These are phyloP conservation scores for Cercospora sp. DNA, from an alignment of 2,329 filamentous ascomycete genomes.

Conservation along the genomic window DNA sequence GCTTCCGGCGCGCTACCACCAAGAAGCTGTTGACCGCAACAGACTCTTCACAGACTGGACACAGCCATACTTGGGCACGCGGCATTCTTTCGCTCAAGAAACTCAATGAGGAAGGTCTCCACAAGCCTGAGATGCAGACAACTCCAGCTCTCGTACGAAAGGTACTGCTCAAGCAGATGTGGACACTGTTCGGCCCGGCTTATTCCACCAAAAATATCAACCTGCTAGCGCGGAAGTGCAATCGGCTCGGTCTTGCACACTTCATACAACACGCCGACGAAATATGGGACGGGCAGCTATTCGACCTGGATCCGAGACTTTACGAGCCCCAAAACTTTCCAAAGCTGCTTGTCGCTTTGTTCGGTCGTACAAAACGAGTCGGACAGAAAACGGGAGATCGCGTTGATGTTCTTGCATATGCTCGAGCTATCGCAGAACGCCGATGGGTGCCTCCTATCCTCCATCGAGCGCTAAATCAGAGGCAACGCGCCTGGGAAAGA, in stretches of 20 bases:
- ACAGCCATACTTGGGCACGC: constrained; percentile 33
- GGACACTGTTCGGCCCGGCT: constrained; percentile 40
- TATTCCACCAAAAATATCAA: constrained; percentile 29
- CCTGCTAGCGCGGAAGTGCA: constrained; percentile 21
- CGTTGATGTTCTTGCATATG: constrained; percentile 31
- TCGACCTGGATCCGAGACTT: constrained; percentile 21
- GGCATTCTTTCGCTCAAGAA: constrained; percentile 35
- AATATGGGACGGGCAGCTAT: constrained; percentile 29
- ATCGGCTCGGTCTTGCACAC: constrained; percentile 31
- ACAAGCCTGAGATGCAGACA: constrained; percentile 18
- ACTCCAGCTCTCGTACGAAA: constrained; percentile 22
- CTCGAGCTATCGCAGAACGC: constrained; percentile 14
- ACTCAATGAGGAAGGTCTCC: constrained; percentile 31
- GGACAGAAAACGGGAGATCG: constrained; percentile 18
- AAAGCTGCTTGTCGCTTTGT: constrained; percentile 28
- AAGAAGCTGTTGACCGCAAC: constrained; percentile 16
- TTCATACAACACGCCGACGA: constrained; percentile 37
- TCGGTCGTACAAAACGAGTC: constrained; percentile 21
- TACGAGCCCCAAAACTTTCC: constrained; percentile 18
- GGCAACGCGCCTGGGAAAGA: constrained; percentile 19
- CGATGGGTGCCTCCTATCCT: not conserved
- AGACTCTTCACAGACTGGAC: not conserved
- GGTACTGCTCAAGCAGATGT: constrained; percentile 35
- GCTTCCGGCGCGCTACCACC: constrained; percentile 31
- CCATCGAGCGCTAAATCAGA: not conserved